phyloP scores from a whole-genome alignment of 1,139 yeast species.

The Saccharomyces hybrid region DNA sequence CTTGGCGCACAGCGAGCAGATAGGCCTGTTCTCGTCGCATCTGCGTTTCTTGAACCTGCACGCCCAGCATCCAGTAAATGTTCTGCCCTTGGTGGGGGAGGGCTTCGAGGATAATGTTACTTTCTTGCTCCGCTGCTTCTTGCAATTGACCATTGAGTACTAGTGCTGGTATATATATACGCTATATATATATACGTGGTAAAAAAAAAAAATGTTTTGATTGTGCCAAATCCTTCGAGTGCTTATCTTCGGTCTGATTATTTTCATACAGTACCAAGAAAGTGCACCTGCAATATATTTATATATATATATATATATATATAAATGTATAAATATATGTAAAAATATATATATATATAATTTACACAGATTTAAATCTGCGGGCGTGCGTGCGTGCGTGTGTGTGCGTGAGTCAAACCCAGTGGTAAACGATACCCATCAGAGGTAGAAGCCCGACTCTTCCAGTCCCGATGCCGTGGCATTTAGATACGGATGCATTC shows the following conservation, averaged over 20 bases:
- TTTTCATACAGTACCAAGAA: not conserved
- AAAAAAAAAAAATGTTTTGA: not conserved
- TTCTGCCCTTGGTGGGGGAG: slow-evolving; percentile 13
- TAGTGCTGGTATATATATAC: not conserved
- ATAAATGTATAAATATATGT: not conserved
- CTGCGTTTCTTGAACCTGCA: slow-evolving; percentile 27
- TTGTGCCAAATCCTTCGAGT: not conserved
- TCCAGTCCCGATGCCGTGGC: not conserved
- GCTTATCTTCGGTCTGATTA: not conserved
- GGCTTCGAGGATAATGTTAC: slow-evolving; percentile 1
- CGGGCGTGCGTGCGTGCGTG: not conserved
- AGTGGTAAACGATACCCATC: not conserved
- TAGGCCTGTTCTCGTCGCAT: slow-evolving; percentile 24
- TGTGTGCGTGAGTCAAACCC: not conserved
- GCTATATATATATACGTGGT: not conserved
- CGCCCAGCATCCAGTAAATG: slow-evolving; percentile 30
- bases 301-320: not conserved
- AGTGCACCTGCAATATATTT: not conserved
- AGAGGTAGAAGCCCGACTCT: not conserved
- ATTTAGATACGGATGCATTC: not conserved
- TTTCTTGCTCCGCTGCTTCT: not conserved
- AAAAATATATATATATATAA: too few relatives aligned
- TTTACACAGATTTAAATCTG: too few relatives aligned
- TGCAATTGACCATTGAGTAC: not conserved
- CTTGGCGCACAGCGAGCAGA: slow-evolving; percentile 20